Percentiles rank a stretch among this genome's conserved stretches.
Conservation (phyloP, 108 stramenopile species). For the Halocafeteria seosinensis region DNA sequence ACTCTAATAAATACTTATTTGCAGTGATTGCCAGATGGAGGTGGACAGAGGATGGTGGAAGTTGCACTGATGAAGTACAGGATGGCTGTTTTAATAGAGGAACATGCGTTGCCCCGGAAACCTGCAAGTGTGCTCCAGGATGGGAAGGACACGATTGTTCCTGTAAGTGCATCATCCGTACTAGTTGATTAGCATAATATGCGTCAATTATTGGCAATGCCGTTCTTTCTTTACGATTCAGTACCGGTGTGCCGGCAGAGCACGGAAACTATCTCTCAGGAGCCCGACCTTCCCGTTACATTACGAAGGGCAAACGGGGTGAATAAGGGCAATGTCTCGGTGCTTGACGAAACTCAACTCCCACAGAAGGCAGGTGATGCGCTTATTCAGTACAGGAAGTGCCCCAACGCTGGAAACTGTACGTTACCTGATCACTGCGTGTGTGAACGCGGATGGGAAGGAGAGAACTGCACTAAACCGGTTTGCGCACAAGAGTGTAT, state of each 20-base stretch:
- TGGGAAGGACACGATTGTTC: constrained; percentile 22
- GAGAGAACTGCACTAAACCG: constrained; percentile 29
- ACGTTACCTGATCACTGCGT: constrained; percentile 36
- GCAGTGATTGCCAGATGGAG: too few species aligned
- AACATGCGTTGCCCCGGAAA: constrained; percentile 19
- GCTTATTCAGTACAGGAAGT: neutral
- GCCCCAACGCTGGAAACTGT: constrained; percentile 23
- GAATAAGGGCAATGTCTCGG: neutral
- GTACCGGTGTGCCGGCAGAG: constrained; percentile 12
- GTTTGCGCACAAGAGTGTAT: constrained; percentile 51
- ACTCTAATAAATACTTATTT: too few species aligned
- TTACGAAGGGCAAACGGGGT: neutral
- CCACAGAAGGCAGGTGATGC: neutral
- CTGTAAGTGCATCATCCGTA: too few species aligned
- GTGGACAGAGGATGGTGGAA: constrained; percentile 39
- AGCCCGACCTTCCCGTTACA: neutral
- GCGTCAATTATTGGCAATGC: too few species aligned
- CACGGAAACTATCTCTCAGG: neutral
- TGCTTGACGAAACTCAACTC: too few species aligned
- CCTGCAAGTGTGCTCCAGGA: constrained; percentile 15
- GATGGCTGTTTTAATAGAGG: constrained; percentile 40
- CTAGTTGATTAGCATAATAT: too few species aligned
- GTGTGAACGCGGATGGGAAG: constrained; percentile 42
- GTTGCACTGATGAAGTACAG: constrained; percentile 54
- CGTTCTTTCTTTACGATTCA: too few species aligned